These are phyloP conservation scores for Drechmeria coniospora DNA, from an alignment of 2,329 filamentous ascomycete genomes.

Conservation along the genomic window DNA sequence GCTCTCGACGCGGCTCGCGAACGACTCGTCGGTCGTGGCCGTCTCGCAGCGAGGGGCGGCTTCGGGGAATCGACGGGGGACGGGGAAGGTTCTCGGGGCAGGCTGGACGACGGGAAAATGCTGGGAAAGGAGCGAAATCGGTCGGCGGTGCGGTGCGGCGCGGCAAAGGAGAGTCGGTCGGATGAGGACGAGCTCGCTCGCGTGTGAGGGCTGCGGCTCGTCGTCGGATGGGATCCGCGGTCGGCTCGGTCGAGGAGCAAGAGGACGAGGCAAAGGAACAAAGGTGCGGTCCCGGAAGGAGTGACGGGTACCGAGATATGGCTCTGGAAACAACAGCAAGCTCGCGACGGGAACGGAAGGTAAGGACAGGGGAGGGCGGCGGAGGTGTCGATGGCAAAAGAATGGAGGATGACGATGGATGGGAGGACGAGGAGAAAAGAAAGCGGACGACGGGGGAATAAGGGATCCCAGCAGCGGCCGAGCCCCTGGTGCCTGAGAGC, in stretches of 20 bases:
- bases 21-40: no score
- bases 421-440: constrained; percentile 18
- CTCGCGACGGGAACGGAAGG: constrained; percentile 35
- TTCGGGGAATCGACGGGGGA: no score
- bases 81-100: no score
- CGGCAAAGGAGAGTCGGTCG: no score
- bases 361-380: constrained; percentile 21
- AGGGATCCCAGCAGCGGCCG: background rate
- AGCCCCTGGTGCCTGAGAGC: no score
- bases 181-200: no score
- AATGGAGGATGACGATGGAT: constrained; percentile 17
- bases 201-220: no score
- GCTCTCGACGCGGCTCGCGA: no score
- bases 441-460: constrained; percentile 3
- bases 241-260: constrained; percentile 6
- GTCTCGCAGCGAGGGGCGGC: no score
- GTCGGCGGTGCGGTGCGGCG: no score
- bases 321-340: constrained; percentile 27
- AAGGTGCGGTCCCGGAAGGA: constrained; percentile 34
- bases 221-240: constrained; percentile 8
- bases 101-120: no score
- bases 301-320: constrained; percentile 32
- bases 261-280: constrained; percentile 23
- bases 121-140: constrained; percentile 5
- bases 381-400: constrained; percentile 14